These are phyloP conservation scores for Pseudogymnoascus sp. DNA, from an alignment of 2,329 filamentous ascomycete genomes.

Conservation along the genomic window DNA sequence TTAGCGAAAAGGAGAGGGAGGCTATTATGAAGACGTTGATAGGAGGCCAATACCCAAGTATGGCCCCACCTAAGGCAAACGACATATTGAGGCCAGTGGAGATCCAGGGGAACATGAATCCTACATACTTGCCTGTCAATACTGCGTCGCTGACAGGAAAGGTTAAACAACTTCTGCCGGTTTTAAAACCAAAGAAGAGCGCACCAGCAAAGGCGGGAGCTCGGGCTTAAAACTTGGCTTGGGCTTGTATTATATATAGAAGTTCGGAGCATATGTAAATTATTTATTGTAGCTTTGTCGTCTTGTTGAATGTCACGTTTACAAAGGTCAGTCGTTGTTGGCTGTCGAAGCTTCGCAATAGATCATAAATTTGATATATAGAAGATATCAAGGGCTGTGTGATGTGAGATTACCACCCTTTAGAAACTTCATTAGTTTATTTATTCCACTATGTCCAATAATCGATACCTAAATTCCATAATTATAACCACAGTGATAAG, in stretches of 20 bases:
- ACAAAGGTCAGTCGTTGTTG: background rate
- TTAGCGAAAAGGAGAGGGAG: background rate
- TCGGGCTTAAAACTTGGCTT: background rate
- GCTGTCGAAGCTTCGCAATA: background rate
- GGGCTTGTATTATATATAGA: constrained; percentile 7
- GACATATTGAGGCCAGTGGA: constrained; percentile 20
- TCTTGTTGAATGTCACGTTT: background rate
- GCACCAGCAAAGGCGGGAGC: background rate
- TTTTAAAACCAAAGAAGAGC: constrained; percentile 1
- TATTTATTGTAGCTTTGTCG: background rate
- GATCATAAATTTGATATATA: background rate
- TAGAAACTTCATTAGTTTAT: background rate
- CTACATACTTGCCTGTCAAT: constrained; percentile 25
- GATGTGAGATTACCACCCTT: background rate
- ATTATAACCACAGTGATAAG: background rate
- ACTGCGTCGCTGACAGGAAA: constrained; percentile 22
- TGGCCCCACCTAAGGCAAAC: constrained; percentile 12
- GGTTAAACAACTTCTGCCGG: constrained; percentile 21
- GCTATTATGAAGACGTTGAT: constrained; percentile 18
- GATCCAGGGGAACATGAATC: constrained; percentile 22
- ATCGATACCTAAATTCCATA: background rate
- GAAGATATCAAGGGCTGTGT: background rate
- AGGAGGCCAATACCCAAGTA: constrained; percentile 23
- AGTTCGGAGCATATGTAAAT: constrained; percentile 4
- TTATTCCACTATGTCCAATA: background rate